A percentile compares a stretch with the other conserved stretches of the same genome.
Evolutionary conservation across 2,329 filamentous ascomycete genomes (phyloP).

Genomic region (Cephalotrichum gorgonifer): DNA sequence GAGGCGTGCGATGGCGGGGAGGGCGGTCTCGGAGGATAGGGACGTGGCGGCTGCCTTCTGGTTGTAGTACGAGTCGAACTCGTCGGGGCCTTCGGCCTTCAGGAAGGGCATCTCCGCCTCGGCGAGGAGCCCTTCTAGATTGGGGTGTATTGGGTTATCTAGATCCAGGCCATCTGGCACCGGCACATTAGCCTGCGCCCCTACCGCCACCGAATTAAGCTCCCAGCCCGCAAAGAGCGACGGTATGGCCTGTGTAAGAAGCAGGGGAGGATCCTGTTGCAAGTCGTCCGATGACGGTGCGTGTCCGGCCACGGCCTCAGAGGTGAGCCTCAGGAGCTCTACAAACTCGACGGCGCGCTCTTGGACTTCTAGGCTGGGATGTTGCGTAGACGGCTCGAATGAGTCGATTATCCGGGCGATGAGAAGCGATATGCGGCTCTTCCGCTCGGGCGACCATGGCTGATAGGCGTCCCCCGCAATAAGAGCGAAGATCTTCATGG

Average conservation of each 20-base stretch:
- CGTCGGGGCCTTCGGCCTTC: conserved; percentile 46
- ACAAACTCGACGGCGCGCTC: conserved; percentile 88
- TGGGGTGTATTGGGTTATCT: conserved; percentile 70
- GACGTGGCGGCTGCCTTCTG: conserved; percentile 40
- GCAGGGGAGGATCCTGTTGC: conserved; percentile 61
- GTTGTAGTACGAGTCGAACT: conserved; percentile 59
- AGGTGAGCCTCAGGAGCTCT: conserved; percentile 77
- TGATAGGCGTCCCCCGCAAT: conserved; percentile 55
- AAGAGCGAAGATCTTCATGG: conserved; percentile 72
- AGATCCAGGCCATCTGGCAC: conserved; percentile 66
- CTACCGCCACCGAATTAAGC: conserved; percentile 77
- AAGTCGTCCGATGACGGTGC: conserved; percentile 41
- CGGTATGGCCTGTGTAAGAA: conserved; percentile 85
- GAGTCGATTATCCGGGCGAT: conserved; percentile 75
- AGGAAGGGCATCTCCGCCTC: conserved; percentile 39
- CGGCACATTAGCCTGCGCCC: conserved; percentile 80
- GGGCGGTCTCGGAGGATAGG: conserved; percentile 35
- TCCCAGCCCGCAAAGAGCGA: conserved; percentile 79
- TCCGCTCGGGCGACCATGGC: conserved; percentile 63
- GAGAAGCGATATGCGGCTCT: conserved; percentile 64
- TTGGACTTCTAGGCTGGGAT: conserved; percentile 88
- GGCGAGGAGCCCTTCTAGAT: conserved; percentile 58
- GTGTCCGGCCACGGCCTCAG: conserved; percentile 67
- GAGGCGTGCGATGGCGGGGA: conserved; percentile 44
- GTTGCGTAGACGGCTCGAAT: conserved; percentile 65